Percentiles rank a stretch among this genome's conserved stretches.
Conservation (phyloP, 176 grass and related monocot species). For the Dactylis glomerata region DNA sequence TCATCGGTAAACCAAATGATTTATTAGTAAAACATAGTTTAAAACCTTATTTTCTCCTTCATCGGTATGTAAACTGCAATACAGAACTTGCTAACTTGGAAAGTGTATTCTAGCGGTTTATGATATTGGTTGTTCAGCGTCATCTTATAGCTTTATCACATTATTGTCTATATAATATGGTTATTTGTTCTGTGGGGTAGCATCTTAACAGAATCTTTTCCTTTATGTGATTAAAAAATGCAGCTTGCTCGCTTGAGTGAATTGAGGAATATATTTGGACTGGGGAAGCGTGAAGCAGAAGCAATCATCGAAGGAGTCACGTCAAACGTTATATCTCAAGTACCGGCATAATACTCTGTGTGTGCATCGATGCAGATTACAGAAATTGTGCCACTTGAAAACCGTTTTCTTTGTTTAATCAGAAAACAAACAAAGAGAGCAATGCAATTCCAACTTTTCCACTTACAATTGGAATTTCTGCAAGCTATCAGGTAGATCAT, state of each 20-base stretch:
- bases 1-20: no score
- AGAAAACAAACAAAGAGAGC: not conserved
- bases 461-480: not conserved
- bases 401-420: not conserved
- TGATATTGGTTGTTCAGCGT: not conserved
- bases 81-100: not conserved
- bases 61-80: not conserved
- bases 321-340: slow-evolving; percentile 64
- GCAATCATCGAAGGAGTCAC: slow-evolving; percentile 71
- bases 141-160: not conserved
- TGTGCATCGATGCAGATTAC: not conserved
- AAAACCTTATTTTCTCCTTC: not conserved
- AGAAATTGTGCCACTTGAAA: not conserved
- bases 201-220: slow-evolving; percentile 32
- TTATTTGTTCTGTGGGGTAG: slow-evolving; percentile 4
- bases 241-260: slow-evolving; percentile 73
- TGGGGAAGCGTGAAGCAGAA: slow-evolving; percentile 85
- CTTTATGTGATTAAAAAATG: slow-evolving; percentile 35
- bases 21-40: not conserved
- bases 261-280: slow-evolving; percentile 91
- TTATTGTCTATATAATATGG: not conserved
- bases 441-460: not conserved
- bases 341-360: slow-evolving; percentile 13
- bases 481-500: not conserved
- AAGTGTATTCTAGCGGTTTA: not conserved